phyloP scores from a whole-genome alignment of 257 asterid species.

The Ehretia macrophylla region DNA sequence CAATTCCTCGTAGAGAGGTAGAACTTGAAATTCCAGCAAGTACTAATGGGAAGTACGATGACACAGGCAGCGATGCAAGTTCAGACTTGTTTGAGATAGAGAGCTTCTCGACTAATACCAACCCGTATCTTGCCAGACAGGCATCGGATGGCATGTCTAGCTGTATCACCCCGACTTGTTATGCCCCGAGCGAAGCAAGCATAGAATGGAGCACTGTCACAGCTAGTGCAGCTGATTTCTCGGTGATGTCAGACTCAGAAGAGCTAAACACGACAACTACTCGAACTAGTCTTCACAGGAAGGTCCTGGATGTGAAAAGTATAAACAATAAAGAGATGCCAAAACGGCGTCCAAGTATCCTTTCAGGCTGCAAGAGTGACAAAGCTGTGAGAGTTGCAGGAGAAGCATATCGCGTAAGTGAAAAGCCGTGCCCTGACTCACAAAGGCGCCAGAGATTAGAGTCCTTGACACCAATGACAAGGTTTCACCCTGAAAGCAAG shows the following conservation, averaged over 20 bases:
- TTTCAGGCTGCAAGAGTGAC: conserved; percentile 62
- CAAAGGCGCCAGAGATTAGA: conserved; percentile 25
- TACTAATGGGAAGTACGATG: conserved; percentile 34
- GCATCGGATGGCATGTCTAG: conserved; percentile 40
- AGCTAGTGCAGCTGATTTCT: conserved; percentile 75
- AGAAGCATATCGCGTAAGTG: conserved; percentile 38
- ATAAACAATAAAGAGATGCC: conserved; percentile 27
- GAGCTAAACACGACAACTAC: conserved; percentile 17
- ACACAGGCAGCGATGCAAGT: conserved; percentile 61
- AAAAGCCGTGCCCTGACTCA: conserved; percentile 17
- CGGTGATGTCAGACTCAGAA: conserved; percentile 49
- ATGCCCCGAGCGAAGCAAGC: conserved; percentile 91
- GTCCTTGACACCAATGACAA: conserved; percentile 30
- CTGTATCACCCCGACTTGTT: conserved; percentile 34
- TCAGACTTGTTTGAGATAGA: conserved; percentile 81
- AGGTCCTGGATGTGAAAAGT: conserved; percentile 13
- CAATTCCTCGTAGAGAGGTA: conserved; percentile 32
- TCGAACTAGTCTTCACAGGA: conserved; percentile 14
- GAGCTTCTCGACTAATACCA: conserved; percentile 51
- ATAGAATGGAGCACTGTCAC: conserved; percentile 84
- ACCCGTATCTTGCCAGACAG: conserved; percentile 37
- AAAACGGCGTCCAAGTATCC: conserved; percentile 41
- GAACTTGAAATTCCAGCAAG: conserved; percentile 33
- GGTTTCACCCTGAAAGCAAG: conserved; percentile 41
- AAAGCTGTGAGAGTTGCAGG: conserved; percentile 66